phyloP scores from a whole-genome alignment of 2,329 filamentous ascomycete genomes.

The Colletotrichum graminicola region DNA sequence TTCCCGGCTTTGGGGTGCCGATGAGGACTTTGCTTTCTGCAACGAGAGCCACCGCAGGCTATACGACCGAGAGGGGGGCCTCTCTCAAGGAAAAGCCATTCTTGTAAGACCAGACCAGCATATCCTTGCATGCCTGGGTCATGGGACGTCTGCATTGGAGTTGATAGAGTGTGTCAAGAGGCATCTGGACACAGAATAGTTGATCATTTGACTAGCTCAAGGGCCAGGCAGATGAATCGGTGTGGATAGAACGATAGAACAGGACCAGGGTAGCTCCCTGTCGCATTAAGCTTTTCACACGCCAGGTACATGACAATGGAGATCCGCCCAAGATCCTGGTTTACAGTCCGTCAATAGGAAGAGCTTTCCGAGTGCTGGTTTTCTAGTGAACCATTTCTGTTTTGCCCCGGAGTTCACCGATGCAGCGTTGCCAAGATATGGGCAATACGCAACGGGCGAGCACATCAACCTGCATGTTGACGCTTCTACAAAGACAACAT shows the following conservation, averaged over 20 bases:
- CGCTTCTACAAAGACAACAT: neutral
- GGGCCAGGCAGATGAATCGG: neutral
- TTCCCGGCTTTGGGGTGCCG: neutral
- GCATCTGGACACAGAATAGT: neutral
- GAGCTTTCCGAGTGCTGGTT: neutral
- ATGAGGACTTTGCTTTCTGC: conserved; percentile 10
- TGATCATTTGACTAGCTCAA: neutral
- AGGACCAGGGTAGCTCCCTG: neutral
- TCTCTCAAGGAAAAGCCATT: conserved; percentile 46
- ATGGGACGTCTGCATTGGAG: conserved; percentile 1
- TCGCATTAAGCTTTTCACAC: too few relatives aligned
- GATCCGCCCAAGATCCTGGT: conserved; percentile 3
- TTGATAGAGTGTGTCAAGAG: neutral
- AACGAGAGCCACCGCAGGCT: conserved; percentile 7
- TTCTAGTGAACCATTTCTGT: neutral
- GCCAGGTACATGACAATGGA: neutral
- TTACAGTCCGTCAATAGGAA: neutral
- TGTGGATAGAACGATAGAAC: neutral
- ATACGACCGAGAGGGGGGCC: conserved; percentile 44
- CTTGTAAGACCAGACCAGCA: conserved; percentile 56
- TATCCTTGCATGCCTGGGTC: conserved; percentile 45
- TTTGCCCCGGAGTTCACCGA: neutral
- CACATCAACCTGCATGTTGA: neutral
- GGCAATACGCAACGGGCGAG: neutral
- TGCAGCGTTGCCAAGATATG: neutral